phyloP scores from a whole-genome alignment of 2,329 filamentous ascomycete species.

The Blastomyces gilchristii region DNA sequence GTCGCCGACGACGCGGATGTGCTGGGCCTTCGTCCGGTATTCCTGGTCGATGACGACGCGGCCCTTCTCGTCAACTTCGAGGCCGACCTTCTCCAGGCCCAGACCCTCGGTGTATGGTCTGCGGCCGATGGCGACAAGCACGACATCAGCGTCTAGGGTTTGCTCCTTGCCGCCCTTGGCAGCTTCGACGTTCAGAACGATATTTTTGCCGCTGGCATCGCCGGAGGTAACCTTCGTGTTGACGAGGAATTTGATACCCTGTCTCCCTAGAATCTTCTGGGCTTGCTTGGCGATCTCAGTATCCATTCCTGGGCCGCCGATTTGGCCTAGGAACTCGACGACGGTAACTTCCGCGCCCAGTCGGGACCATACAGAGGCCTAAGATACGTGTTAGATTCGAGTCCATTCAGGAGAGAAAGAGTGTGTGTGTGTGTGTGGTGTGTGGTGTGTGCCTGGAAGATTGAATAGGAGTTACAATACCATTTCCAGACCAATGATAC shows the following conservation, averaged over 20 bases:
- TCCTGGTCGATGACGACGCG: conserved; percentile 96
- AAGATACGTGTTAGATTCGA: conserved; percentile 9
- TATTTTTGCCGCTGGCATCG: conserved; percentile 63
- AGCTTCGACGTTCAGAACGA: conserved; percentile 78
- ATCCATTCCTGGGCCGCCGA: conserved; percentile 97
- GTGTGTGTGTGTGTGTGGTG: too few relatives aligned
- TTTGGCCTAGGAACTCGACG: conserved; percentile 91
- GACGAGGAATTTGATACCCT: conserved; percentile 97
- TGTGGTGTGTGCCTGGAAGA: not conserved
- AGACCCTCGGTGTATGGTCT: conserved; percentile 88
- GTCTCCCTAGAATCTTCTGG: conserved; percentile 90
- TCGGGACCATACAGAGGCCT: conserved; percentile 88
- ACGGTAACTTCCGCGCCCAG: conserved; percentile 91
- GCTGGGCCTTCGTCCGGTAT: conserved; percentile 93
- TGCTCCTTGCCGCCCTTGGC: conserved; percentile 95
- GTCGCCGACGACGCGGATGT: conserved; percentile 95
- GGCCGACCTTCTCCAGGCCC: conserved; percentile 73
- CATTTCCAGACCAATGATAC: conserved; percentile 99
- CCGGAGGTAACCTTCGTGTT: conserved; percentile 89
- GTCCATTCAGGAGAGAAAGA: not conserved
- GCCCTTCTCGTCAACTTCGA: conserved; percentile 86
- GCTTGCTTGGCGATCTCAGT: conserved; percentile 79
- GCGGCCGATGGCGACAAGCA: conserved; percentile 92
- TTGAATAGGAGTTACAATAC: conserved; percentile 33
- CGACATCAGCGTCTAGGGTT: conserved; percentile 83